These are phyloP conservation scores for Dactylellina sp. DNA, from an alignment of 2,329 filamentous ascomycete genomes.

Conservation along the genomic window DNA sequence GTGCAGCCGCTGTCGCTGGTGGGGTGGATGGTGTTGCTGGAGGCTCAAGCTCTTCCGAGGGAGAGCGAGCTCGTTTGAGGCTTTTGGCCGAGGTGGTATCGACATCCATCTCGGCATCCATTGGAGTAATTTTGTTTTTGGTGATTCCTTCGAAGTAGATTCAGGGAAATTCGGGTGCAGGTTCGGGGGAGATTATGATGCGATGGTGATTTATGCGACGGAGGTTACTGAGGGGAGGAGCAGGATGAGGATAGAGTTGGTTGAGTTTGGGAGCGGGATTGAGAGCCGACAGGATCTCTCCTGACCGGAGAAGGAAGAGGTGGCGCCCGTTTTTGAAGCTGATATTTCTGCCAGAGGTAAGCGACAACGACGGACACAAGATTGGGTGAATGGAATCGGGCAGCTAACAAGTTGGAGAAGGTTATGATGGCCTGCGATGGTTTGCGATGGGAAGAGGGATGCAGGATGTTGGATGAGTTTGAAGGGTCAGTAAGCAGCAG, in stretches of 20 bases:
- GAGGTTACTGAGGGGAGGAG: too few relatives aligned
- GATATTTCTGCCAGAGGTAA: too few relatives aligned
- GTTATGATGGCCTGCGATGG: too few relatives aligned
- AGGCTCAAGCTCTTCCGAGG: constrained; percentile 30
- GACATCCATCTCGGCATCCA: constrained; percentile 21
- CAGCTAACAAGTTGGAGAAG: too few relatives aligned
- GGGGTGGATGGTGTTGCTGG: background rate
- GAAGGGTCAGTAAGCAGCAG: too few relatives aligned
- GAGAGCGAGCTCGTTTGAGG: constrained; percentile 42
- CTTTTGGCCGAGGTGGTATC: constrained; percentile 26
- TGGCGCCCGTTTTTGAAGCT: too few relatives aligned
- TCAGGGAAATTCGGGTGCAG: background rate
- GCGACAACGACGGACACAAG: too few relatives aligned
- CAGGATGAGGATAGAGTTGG: too few relatives aligned
- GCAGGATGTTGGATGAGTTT: too few relatives aligned
- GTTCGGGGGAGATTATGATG: background rate
- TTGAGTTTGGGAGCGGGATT: background rate
- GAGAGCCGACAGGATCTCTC: background rate
- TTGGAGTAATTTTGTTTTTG: background rate
- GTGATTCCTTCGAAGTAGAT: background rate
- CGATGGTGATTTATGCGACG: constrained; percentile 1
- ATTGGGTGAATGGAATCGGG: too few relatives aligned
- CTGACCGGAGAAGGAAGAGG: background rate
- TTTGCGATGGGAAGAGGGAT: too few relatives aligned
- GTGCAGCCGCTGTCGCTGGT: background rate